Evolutionary conservation across 257 asterid species (phyloP), one percentile per base, ranked within the genome.

Genomic region (Gentiana macrophylla): DNA sequence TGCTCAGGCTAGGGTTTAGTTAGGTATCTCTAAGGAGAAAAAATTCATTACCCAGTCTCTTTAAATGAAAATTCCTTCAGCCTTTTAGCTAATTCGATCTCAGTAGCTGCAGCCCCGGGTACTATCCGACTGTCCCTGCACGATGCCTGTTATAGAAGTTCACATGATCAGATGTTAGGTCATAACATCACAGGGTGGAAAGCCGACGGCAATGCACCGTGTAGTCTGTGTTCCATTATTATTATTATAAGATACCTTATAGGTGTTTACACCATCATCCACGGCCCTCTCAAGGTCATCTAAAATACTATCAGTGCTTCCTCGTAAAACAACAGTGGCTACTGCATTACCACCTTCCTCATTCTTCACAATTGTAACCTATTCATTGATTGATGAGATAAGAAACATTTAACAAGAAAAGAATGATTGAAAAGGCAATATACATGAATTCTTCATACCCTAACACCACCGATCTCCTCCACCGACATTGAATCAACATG

Each of bases 41-140:
- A 41, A 2, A 51, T 50, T 37, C 64, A 52, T 24, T 81, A 92
- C 99, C 99, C 99, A 10, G 95, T 93, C 72, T 93, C 97, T 77
- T 74, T 86, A 66, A 84, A 71, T 62, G 99, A 80, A 72, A 89
- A 86, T 59, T 89, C 97, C 77, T 93, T 89, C 79, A 93, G 80
- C 63, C 86, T 86, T 69, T 70, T 80, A 50, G 97, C 96, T 64
- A 93, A 67, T 66, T 93, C 97, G 52, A 93, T 86, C 80, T 89
- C 99, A 62, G 96, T 79, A 63, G 99, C 99, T n/a, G 99, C 97
- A 62, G 95, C 99, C 59, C 96, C 99, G 63, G 97, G 97, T 55
- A 89, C 70, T 13, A 65, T 80, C 67, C 99, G 84, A 69, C 97
- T 89, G 69, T 89, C 97, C 77, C 94, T 77, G 89, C 99, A 89